A percentile compares a stretch with the other conserved stretches of the same genome.
phyloP scores from a whole-genome alignment of 2,329 filamentous ascomycete species.

The Talaromyces verruculosus region DNA sequence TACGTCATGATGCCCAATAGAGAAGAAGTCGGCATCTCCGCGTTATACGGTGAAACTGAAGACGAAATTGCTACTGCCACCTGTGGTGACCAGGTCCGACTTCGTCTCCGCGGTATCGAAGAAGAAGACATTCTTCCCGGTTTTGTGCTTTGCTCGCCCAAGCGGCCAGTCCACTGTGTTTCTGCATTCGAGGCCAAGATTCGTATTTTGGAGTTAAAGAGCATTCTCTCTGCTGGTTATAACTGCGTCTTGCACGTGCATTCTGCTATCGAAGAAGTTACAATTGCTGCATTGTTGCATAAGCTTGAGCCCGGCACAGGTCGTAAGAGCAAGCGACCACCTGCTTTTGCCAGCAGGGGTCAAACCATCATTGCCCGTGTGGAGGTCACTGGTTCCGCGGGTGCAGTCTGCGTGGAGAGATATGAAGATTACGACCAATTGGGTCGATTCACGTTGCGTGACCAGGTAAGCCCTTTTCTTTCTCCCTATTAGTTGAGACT shows the following conservation, averaged over 20 bases:
- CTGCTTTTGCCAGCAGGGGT: constrained; percentile 78
- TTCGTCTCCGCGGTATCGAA: constrained; percentile 90
- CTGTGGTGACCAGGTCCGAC: constrained; percentile 90
- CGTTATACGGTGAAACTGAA: constrained; percentile 92
- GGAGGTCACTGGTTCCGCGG: constrained; percentile 80
- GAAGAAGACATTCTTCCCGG: constrained; percentile 96
- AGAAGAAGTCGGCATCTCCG: constrained; percentile 74
- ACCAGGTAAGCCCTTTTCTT: constrained; percentile 60
- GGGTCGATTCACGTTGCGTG: constrained; percentile 84
- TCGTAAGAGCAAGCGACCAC: constrained; percentile 88
- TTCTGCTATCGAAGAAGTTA: constrained; percentile 95
- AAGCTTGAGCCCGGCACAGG: constrained; percentile 93
- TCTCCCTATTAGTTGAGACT: not conserved
- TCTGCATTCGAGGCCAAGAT: constrained; percentile 92
- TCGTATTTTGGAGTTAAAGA: constrained; percentile 89
- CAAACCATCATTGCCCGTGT: constrained; percentile 89
- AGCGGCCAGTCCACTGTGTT: constrained; percentile 90
- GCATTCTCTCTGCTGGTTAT: constrained; percentile 88
- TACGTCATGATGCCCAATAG: constrained; percentile 96
- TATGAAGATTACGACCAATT: constrained; percentile 97
- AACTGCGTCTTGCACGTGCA: constrained; percentile 98
- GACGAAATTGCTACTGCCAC: constrained; percentile 80
- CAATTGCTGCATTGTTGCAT: constrained; percentile 82
- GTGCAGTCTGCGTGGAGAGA: constrained; percentile 84
- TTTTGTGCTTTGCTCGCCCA: constrained; percentile 93